These are phyloP conservation scores for Calonectria pseudoreteaudii DNA, from an alignment of 2,329 filamentous ascomycete species.

Conservation along the genomic window DNA sequence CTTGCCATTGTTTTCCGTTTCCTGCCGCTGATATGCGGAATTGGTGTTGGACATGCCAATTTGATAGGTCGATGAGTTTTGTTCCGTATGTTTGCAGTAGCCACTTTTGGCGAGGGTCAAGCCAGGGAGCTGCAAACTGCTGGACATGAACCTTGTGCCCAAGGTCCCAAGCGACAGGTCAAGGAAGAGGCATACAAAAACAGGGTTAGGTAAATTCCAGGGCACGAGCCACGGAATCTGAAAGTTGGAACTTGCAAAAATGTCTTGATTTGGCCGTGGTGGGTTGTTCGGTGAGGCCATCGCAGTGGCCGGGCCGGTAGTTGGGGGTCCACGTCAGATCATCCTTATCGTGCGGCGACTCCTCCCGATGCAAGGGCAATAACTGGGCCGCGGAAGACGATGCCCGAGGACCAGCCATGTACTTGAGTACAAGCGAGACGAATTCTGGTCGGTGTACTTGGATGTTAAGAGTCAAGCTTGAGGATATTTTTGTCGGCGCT, in stretches of 20 bases:
- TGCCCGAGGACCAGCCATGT: constrained; percentile 9
- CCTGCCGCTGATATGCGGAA: constrained; percentile 32
- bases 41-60: constrained; percentile 3
- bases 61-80: constrained; percentile 13
- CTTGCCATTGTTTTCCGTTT: constrained; percentile 39
- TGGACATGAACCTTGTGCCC: neutral
- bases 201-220: constrained; percentile 38
- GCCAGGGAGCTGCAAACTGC: constrained; percentile 1
- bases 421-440: constrained; percentile 2
- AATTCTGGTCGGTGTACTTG: neutral
- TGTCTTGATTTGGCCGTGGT: constrained; percentile 14
- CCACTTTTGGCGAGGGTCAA: neutral
- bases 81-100: neutral
- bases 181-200: constrained; percentile 24
- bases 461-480: neutral
- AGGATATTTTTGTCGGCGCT: neutral
- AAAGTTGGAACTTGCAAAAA: constrained; percentile 30
- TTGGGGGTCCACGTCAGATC: constrained; percentile 42
- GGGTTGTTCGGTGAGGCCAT: constrained; percentile 21
- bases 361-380: constrained; percentile 21
- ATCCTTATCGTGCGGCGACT: constrained; percentile 42
- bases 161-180: constrained; percentile 7
- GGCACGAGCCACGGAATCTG: constrained; percentile 30
- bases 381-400: constrained; percentile 21
- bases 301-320: constrained; percentile 36